These are phyloP conservation scores for Lignosus rhinocerotis DNA, from an alignment of 1,284 basidiomycete genomes.

Conservation along the genomic window DNA sequence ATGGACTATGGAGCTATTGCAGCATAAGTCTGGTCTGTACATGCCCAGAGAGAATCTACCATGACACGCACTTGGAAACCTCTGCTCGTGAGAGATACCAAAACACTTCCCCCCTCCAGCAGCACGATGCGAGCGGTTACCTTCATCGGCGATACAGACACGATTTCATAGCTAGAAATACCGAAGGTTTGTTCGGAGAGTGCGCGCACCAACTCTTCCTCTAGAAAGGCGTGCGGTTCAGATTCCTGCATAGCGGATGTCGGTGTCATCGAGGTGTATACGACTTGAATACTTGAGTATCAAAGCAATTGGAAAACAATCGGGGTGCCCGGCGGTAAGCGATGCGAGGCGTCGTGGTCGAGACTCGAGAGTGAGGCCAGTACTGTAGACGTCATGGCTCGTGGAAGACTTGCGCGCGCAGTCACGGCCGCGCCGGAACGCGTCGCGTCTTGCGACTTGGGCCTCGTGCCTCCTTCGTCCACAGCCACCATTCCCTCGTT, in stretches of 20 bases:
- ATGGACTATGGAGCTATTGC: constrained; percentile 17
- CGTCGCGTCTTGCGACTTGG: constrained; percentile 5
- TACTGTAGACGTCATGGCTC: constrained; percentile 1
- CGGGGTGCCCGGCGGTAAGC: neutral
- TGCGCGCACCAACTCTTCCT: constrained; percentile 52
- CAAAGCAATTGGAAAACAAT: too few relatives aligned
- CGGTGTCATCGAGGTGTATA: neutral
- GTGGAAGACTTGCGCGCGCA: neutral
- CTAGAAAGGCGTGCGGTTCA: constrained; percentile 42
- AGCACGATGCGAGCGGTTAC: constrained; percentile 55
- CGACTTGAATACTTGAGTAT: too few relatives aligned
- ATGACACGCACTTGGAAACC: constrained; percentile 17
- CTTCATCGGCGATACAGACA: constrained; percentile 40
- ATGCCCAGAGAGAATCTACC: neutral
- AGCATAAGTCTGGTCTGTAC: constrained; percentile 9
- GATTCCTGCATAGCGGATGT: constrained; percentile 3
- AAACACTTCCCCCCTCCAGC: constrained; percentile 52
- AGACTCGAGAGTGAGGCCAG: neutral
- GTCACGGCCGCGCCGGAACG: constrained; percentile 11
- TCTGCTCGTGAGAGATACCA: constrained; percentile 48
- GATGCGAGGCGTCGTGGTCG: neutral
- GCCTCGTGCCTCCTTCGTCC: neutral
- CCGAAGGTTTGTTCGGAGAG: constrained; percentile 61
- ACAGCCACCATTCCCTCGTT: constrained; percentile 5
- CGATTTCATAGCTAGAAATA: constrained; percentile 48